Percentiles rank a stretch among this genome's conserved stretches.
These are phyloP conservation scores for Teunomyces panamensis DNA, from an alignment of 805 yeast genomes.

Conservation along the genomic window DNA sequence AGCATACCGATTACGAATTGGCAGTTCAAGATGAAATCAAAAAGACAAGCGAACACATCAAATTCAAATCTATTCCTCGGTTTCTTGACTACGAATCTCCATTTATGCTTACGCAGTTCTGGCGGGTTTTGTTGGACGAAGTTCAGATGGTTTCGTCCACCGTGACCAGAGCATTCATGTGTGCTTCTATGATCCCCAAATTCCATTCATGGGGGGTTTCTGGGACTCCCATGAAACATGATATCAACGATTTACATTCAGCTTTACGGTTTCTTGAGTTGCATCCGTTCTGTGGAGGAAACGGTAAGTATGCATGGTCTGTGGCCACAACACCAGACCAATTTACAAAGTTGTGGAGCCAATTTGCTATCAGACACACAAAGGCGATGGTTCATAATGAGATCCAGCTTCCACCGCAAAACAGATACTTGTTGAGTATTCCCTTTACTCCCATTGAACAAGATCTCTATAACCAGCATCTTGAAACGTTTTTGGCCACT, in stretches of 20 bases:
- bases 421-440: conserved; percentile 61
- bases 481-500: conserved; percentile 54
- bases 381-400: conserved; percentile 79
- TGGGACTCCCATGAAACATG: conserved; percentile 83
- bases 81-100: conserved; percentile 70
- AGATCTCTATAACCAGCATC: conserved; percentile 69
- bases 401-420: conserved; percentile 75
- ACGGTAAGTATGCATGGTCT: conserved; percentile 41
- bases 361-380: conserved; percentile 72
- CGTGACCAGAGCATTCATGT: conserved; percentile 71
- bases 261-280: conserved; percentile 64
- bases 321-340: conserved; percentile 20
- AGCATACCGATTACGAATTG: conserved; percentile 30
- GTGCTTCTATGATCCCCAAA: conserved; percentile 76
- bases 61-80: conserved; percentile 18
- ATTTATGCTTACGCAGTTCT: conserved; percentile 74
- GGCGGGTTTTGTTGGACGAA: conserved; percentile 90
- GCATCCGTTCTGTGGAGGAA: conserved; percentile 58
- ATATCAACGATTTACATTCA: conserved; percentile 66
- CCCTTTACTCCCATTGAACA: conserved; percentile 84
- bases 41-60: conserved; percentile 28
- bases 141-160: conserved; percentile 87
- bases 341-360: conserved; percentile 47
- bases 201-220: conserved; percentile 96
- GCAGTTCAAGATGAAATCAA: conserved; percentile 32